Conservation (phyloP, 2,329 filamentous ascomycete genomes). For the Aspergillus sp. region DNA sequence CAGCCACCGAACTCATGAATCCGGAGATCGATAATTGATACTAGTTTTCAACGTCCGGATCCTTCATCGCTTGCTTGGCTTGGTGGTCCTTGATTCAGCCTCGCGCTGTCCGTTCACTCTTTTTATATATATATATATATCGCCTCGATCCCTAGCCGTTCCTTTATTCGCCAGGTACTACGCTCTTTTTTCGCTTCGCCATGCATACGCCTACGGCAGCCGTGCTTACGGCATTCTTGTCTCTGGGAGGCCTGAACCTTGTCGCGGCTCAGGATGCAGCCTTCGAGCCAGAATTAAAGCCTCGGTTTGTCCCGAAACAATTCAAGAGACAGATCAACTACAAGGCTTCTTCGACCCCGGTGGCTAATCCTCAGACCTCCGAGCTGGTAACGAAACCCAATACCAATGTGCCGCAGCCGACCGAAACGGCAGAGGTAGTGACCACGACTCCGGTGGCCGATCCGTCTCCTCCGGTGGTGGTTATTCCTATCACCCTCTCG, state of each 20-base stretch:
- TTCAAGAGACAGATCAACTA: conserved; percentile 27
- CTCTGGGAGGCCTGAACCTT: conserved; percentile 33
- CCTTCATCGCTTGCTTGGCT: conserved; percentile 7
- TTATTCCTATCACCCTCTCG: conserved; percentile 22
- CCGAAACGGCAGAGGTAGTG: not conserved
- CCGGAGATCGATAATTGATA: conserved; percentile 10
- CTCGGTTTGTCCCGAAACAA: conserved; percentile 35
- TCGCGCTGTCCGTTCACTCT: conserved; percentile 25
- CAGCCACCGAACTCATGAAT: conserved; percentile 16
- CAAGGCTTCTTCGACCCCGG: not conserved
- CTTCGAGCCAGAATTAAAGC: conserved; percentile 28
- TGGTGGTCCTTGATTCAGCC: conserved; percentile 16
- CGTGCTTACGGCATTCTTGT: conserved; percentile 33
- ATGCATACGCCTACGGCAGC: conserved; percentile 33
- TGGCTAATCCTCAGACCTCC: conserved; percentile 6
- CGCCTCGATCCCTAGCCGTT: conserved; percentile 5
- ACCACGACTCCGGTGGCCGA: conserved; percentile 5
- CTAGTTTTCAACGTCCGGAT: conserved; percentile 11
- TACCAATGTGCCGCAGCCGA: not conserved
- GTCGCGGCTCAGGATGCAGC: conserved; percentile 30
- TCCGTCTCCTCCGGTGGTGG: conserved; percentile 12
- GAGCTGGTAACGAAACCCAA: not conserved
- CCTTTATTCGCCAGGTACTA: conserved; percentile 3
- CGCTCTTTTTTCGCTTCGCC: conserved; percentile 15
- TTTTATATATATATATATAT: conserved; percentile 1